A percentile compares a stretch with the other conserved stretches of the same genome.
These are phyloP conservation scores for Discostella stelligera DNA, from an alignment of 352 stramenopile species.

Conservation along the genomic window DNA sequence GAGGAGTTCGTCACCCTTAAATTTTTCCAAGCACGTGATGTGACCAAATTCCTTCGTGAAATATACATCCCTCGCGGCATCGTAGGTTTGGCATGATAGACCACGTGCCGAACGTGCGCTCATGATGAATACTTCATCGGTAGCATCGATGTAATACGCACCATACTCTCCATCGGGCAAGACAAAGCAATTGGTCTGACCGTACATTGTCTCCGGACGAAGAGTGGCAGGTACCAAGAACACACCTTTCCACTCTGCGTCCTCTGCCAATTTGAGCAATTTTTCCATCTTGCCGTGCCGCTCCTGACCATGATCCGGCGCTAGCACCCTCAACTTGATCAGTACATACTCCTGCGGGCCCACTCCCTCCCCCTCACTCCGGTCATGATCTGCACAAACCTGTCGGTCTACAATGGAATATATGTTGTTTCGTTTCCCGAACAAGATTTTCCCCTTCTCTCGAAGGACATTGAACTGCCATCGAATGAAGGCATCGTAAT, in stretches of 20 bases:
- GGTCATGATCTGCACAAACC: slow-evolving; percentile 99
- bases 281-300: slow-evolving; percentile 71
- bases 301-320: slow-evolving; percentile 62
- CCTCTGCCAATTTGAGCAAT: slow-evolving; percentile 54
- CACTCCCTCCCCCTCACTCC: slow-evolving; percentile 97
- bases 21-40: slow-evolving; percentile 82
- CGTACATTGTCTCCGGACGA: slow-evolving; percentile 99
- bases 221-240: slow-evolving; percentile 98
- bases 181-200: slow-evolving; percentile 99
- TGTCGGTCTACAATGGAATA: slow-evolving; percentile 98
- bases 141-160: slow-evolving; percentile 89
- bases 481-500: slow-evolving; percentile 99
- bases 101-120: slow-evolving; percentile 90
- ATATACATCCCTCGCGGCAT: slow-evolving; percentile 64
- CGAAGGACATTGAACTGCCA: slow-evolving; percentile 99
- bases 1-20: slow-evolving; percentile 96
- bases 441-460: slow-evolving; percentile 86
- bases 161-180: slow-evolving; percentile 98
- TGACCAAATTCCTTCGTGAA: slow-evolving; percentile 83
- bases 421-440: slow-evolving; percentile 98
- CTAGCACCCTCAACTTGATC: slow-evolving; percentile 94
- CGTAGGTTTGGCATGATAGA: slow-evolving; percentile 92
- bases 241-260: slow-evolving; percentile 88
- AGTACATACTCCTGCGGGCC: slow-evolving; percentile 98
- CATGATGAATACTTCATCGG: slow-evolving; percentile 95